Evolutionary conservation across 2,329 filamentous ascomycete genomes (phyloP), one percentile per base, ranked within the genome.

Genomic region (Myriosclerotinia duriaeana): DNA sequence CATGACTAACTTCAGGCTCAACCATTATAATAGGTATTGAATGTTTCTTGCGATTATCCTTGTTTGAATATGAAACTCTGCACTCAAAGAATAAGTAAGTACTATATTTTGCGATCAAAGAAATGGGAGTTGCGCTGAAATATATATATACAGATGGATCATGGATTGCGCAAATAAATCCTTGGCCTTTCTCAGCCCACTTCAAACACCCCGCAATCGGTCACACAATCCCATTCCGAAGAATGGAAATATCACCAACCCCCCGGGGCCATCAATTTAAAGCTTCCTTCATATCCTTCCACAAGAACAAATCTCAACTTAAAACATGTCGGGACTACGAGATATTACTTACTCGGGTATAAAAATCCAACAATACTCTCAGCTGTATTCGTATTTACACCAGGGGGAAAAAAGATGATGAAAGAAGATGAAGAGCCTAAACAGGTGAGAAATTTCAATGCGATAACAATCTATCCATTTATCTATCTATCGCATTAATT

Each of bases 1-100:
- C 76, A 63, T 77, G 76, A 69, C 75, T 77, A 58, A 76, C 69
- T 65, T 76, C 74, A 30, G 30, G 44, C 34, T 58, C 62, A 26
- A 26, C 36, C 62, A 65, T 65, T 64, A 17, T 48, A 12, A 46
- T 36, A 17, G 15, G 6, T 59, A 50, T 20, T 4, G 22, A 14
- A 20, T 40, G n/a, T 5, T 65, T 58, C 17, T 42, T n/a, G 30
- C 30, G 44, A 38, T 50, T 22, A 60, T 42, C 9, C 20, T 30
- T 22, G 17, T 62, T 30, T 26, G 5, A 17, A 22, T 22, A 20
- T 55, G 8, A 30, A 15, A 15, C 8, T 55, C 50, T 64, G 38
- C 40, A 22, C 34, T 2, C 42, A 22, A 26, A 1, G 26, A 20
- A 17, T 42, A 46, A 64, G 61, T 56, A 56, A 20, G 61, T 46